Evolutionary conservation across 176 grass and related monocot genomes (phyloP).

Genomic region (Coix lacrymajobi): DNA sequence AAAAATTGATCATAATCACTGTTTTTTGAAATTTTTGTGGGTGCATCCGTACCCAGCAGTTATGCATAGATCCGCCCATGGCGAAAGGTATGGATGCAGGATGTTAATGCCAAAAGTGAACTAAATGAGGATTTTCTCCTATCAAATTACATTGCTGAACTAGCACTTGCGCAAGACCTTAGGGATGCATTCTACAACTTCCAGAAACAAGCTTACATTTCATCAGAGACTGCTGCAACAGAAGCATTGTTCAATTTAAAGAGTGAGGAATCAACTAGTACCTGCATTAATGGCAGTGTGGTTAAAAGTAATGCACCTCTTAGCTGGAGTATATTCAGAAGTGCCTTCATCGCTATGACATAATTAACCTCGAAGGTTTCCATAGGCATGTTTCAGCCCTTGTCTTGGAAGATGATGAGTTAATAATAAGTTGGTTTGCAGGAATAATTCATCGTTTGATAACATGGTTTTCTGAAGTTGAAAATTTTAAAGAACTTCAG

Average conservation of each 20-base stretch:
- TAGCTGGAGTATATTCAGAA: constrained; percentile 56
- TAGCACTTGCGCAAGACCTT: constrained; percentile 69
- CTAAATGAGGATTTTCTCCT: constrained; percentile 62
- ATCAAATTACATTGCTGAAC: constrained; percentile 85
- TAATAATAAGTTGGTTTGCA: constrained; percentile 94
- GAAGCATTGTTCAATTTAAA: constrained; percentile 44
- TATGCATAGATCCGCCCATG: too few species aligned
- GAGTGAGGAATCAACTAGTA: constrained; percentile 25
- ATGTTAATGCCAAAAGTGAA: constrained; percentile 66
- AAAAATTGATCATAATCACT: too few species aligned
- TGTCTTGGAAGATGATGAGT: constrained; percentile 86
- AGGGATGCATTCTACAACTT: constrained; percentile 80
- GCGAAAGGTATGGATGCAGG: constrained; percentile 92
- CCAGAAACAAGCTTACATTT: constrained; percentile 76
- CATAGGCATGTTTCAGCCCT: constrained; percentile 69
- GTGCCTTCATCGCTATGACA: constrained; percentile 71
- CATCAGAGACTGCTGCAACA: constrained; percentile 55
- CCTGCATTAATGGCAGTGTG: constrained; percentile 27
- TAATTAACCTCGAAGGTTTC: constrained; percentile 74
- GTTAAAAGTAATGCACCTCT: constrained; percentile 67
- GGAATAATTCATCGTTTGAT: constrained; percentile 76
- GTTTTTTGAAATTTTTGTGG: too few species aligned
- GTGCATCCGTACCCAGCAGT: too few species aligned
- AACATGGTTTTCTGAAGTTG: constrained; percentile 64
- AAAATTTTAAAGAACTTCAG: constrained; percentile 87